phyloP scores from a whole-genome alignment of 768 basidiomycete genomes.

The Podaxis sp. region DNA sequence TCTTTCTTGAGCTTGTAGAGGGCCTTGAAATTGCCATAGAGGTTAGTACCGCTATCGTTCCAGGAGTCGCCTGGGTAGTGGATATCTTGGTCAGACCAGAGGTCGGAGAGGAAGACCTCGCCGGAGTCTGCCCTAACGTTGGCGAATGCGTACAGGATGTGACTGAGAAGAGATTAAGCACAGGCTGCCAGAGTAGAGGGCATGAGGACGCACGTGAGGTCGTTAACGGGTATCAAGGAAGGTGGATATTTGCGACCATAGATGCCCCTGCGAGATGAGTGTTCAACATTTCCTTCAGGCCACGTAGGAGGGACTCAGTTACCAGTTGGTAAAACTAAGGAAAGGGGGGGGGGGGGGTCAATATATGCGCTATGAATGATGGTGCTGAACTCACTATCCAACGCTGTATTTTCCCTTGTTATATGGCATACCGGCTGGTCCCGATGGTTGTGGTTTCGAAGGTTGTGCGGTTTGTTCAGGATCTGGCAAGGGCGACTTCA shows the following conservation, averaged over 20 bases:
- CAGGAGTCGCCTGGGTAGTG: constrained; percentile 95
- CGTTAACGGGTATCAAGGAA: constrained; percentile 72
- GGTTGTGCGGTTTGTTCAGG: neutral
- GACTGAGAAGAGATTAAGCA: constrained; percentile 39
- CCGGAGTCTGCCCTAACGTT: constrained; percentile 82
- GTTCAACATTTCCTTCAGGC: neutral
- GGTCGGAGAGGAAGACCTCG: constrained; percentile 84
- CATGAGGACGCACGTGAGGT: constrained; percentile 70
- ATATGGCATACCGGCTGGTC: constrained; percentile 30
- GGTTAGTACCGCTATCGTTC: constrained; percentile 87
- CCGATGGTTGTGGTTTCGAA: neutral
- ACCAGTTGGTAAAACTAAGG: constrained; percentile 78
- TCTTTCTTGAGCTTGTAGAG: constrained; percentile 88
- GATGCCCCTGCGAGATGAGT: constrained; percentile 65
- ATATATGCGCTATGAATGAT: constrained; percentile 4
- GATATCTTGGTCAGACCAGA: constrained; percentile 96
- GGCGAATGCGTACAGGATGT: constrained; percentile 92
- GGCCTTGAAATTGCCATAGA: constrained; percentile 95
- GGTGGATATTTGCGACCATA: constrained; percentile 94
- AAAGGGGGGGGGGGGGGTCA: constrained; percentile 3
- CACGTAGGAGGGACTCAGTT: constrained; percentile 9
- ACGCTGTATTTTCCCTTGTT: constrained; percentile 65
- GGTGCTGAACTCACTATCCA: constrained; percentile 62
- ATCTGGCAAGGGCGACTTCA: constrained; percentile 4
- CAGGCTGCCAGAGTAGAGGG: constrained; percentile 2